Conservation (phyloP, 257 asterid species). For the Perilla frutescens region DNA sequence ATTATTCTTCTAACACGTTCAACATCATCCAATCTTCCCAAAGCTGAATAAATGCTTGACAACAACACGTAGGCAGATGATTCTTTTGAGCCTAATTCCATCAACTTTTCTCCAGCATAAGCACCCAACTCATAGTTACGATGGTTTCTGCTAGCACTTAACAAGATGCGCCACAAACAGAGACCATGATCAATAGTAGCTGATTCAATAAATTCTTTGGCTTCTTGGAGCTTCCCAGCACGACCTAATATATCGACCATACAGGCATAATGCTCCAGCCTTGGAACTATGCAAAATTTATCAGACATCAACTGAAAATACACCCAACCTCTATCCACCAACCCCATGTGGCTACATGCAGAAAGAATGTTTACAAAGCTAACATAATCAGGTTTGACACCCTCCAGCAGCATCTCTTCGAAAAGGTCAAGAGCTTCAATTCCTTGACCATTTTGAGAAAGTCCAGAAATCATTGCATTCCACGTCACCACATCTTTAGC, state of each 20-base stretch:
- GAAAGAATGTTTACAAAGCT: constrained; percentile 75
- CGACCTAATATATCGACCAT: constrained; percentile 90
- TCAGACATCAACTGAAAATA: constrained; percentile 62
- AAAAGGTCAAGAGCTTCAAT: constrained; percentile 74
- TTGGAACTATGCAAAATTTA: constrained; percentile 57
- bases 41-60: constrained; percentile 77
- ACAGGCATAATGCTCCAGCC: constrained; percentile 80
- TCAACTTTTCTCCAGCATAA: constrained; percentile 80
- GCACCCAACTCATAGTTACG: constrained; percentile 80
- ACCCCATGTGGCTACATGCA: constrained; percentile 93
- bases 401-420: constrained; percentile 70
- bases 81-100: constrained; percentile 76
- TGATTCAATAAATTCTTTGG: constrained; percentile 74
- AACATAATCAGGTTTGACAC: constrained; percentile 64
- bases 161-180: constrained; percentile 78
- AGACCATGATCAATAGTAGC: constrained; percentile 66
- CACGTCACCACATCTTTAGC: constrained; percentile 77
- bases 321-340: constrained; percentile 68
- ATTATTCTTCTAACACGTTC: constrained; percentile 72
- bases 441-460: constrained; percentile 83
- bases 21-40: constrained; percentile 68
- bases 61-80: constrained; percentile 83
- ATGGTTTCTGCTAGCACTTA: constrained; percentile 76
- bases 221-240: constrained; percentile 79
- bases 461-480: constrained; percentile 93